Percentiles rank a stretch among this genome's conserved stretches.
These are phyloP conservation scores for Rhododendron griersonianum DNA, from an alignment of 148 eudicot genomes.

Conservation along the genomic window DNA sequence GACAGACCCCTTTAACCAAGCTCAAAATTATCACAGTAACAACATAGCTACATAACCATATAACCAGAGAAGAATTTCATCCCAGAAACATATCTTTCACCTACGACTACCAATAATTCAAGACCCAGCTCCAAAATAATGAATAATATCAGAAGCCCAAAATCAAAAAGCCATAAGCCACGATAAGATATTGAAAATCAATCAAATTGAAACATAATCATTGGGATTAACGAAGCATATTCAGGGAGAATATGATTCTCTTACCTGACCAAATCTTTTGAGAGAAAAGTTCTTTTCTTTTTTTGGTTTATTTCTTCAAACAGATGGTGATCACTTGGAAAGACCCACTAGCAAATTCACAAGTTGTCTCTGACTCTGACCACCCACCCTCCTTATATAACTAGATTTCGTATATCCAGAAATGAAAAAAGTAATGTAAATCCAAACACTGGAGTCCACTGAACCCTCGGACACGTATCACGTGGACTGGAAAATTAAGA, in stretches of 20 bases:
- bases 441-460: not conserved
- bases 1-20: not conserved
- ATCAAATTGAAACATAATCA: not conserved
- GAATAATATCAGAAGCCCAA: not conserved
- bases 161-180: not conserved
- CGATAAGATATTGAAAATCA: not conserved
- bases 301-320: not conserved
- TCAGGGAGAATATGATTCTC: not conserved
- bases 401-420: not conserved
- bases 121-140: not conserved
- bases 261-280: conserved; percentile 8
- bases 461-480: conserved; percentile 6
- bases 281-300: not conserved
- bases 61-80: not conserved
- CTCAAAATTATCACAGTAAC: not conserved
- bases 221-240: no score
- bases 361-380: not conserved
- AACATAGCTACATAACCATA: not conserved
- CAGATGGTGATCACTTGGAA: not conserved
- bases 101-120: not conserved
- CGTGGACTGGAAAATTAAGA: conserved; percentile 12
- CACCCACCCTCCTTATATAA: not conserved
- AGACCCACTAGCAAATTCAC: not conserved
- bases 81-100: not conserved
- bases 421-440: not conserved